Evolutionary conservation across 169 alveolate species (phyloP).

Genomic region (Plasmodium ovale): DNA sequence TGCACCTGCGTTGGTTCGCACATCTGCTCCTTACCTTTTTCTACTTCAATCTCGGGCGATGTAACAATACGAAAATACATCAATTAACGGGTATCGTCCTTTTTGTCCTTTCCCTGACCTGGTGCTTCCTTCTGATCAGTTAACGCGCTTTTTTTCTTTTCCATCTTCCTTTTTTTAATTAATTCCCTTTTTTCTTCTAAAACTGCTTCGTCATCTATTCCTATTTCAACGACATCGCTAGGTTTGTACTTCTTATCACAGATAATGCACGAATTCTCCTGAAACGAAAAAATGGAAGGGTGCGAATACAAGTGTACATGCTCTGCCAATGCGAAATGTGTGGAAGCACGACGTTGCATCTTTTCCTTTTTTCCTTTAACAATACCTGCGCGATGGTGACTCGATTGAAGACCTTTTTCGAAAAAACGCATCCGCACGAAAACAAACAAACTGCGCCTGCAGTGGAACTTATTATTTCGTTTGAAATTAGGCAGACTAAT

Average conservation of each 20-base stretch:
- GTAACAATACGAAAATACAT: too few species aligned
- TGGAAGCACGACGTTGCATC: neutral
- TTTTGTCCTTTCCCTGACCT: neutral
- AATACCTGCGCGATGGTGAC: constrained; percentile 22
- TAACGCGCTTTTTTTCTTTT: constrained; percentile 21
- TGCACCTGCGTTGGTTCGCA: too few species aligned
- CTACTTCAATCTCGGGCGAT: too few species aligned
- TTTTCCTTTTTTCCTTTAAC: neutral
- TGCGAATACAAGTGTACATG: too few species aligned
- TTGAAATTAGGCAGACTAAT: constrained; percentile 55
- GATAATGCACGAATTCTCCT: constrained; percentile 37
- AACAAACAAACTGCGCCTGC: constrained; percentile 58
- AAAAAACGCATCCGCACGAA: constrained; percentile 66
- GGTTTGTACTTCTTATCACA: constrained; percentile 36
- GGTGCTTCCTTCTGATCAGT: constrained; percentile 14
- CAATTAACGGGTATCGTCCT: neutral
- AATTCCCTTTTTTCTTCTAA: constrained; percentile 22
- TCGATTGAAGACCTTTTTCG: constrained; percentile 56
- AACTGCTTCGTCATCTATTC: constrained; percentile 27
- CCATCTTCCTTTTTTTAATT: constrained; percentile 13
- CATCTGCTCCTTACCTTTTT: too few species aligned
- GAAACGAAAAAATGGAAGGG: neutral
- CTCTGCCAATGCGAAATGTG: too few species aligned
- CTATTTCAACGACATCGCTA: constrained; percentile 64
- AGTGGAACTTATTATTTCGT: constrained; percentile 66